A percentile compares a stretch with the other conserved stretches of the same genome.
These are phyloP conservation scores for Pyrenophora teres DNA, from an alignment of 2,329 filamentous ascomycete species.

Conservation along the genomic window DNA sequence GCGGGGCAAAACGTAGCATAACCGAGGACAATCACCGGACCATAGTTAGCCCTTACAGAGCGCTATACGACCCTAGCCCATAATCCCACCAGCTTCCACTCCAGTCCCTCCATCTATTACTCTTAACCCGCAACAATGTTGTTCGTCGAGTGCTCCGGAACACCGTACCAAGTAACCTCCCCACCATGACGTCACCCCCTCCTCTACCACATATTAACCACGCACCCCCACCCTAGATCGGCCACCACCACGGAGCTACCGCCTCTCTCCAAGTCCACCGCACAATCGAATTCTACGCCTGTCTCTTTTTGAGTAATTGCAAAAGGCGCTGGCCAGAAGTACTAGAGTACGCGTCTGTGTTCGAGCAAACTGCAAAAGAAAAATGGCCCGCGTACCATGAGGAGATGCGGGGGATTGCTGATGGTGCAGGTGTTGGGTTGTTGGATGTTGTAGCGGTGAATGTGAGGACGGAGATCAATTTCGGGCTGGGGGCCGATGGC, in stretches of 20 bases:
- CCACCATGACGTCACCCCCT: conserved; percentile 20
- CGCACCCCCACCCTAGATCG: conserved; percentile 49
- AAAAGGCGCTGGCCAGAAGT: conserved; percentile 55
- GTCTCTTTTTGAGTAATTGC: conserved; percentile 54
- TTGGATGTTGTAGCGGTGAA: conserved; percentile 63
- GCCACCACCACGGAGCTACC: conserved; percentile 52
- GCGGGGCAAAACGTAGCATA: conserved; percentile 15
- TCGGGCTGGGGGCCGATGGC: conserved; percentile 49
- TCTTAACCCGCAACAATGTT: conserved; percentile 40
- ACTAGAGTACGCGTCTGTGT: conserved; percentile 52
- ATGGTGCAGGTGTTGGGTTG: conserved; percentile 53
- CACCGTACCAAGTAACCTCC: conserved; percentile 48
- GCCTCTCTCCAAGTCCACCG: conserved; percentile 49
- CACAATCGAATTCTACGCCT: conserved; percentile 55
- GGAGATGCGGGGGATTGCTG: conserved; percentile 59
- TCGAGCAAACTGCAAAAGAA: conserved; percentile 51
- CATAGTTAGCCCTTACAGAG: too few species aligned
- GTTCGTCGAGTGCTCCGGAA: conserved; percentile 49
- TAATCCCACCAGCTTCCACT: too few species aligned
- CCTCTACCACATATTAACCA: not conserved
- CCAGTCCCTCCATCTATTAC: too few species aligned
- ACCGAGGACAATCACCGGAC: not conserved
- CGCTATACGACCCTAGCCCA: too few species aligned
- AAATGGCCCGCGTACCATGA: conserved; percentile 52
- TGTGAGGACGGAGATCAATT: conserved; percentile 62